Base-by-base conservation (phyloP, 1,284 basidiomycete genomes). In the Ustilago trichophora region DNA sequence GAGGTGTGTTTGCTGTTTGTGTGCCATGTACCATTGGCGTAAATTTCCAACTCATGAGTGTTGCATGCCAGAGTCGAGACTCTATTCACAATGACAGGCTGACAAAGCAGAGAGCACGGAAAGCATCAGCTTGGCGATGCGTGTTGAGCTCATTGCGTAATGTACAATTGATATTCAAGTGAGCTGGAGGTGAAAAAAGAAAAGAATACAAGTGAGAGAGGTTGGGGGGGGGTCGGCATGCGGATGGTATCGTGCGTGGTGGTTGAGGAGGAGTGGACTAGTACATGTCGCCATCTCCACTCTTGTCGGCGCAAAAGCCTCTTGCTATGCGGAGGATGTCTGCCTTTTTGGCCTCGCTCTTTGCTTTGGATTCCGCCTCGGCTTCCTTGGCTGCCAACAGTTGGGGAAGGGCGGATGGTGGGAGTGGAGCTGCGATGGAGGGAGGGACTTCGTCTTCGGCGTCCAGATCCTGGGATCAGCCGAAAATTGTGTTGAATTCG, bases 241-340 rank as follows among this genome's bases (percentile, higher is more conserved):
- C 7, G 11, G 36, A 32, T 45, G 42, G 52, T 55, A 46, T 37
- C 38, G 24, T 48, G 52, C 29, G 26, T 29, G n/a, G n/a, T n/a
- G n/a, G n/a, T n/a, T 27, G 22, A 9, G 15, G 13, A 32, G 32
- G n/a, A 6, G 29, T 15, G 22, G n/a, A 42, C 40, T 60, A 79
- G 64, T 79, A 79, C 57, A 65, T 74, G 51, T 79, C 77, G 24
- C 77, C 77, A 31, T 79, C 77, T 31, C 72, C 74, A 48, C 78
- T 77, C 51, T 80, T 69, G 52, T 69, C 78, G 11, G 71, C 75
- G 25, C 73, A 80, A 45, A 80, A 80, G 18, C 78, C 78, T 25
- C 59, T 42, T 26, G 73, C 57, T 44, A 52, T 49, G 18, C 72
- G 72, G 16, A 80, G 60, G 18, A 78, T 54, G 34, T 75, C 73